A percentile compares a stretch with the other conserved stretches of the same genome.
These are phyloP conservation scores for Anisodus acutangulus DNA, from an alignment of 257 asterid species.

Conservation along the genomic window DNA sequence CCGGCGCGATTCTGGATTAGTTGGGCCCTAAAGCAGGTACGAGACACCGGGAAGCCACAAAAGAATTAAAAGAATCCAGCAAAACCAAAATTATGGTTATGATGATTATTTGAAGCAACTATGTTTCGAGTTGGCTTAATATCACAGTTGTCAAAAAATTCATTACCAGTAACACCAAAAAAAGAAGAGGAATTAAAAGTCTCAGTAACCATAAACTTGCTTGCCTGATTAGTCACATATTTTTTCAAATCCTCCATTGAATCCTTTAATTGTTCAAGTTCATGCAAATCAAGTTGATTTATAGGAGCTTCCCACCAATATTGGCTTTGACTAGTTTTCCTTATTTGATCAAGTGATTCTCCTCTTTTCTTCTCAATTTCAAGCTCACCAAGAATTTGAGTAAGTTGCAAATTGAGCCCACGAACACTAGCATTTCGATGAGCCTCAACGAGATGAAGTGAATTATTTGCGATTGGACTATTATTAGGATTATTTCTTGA, in stretches of 20 bases:
- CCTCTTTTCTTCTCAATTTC: slow-evolving; percentile 65
- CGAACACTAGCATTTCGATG: slow-evolving; percentile 53
- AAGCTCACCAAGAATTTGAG: slow-evolving; percentile 53
- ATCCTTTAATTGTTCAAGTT: slow-evolving; percentile 58
- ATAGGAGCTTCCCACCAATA: slow-evolving; percentile 78
- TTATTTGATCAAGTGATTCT: slow-evolving; percentile 55
- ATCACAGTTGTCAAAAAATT: slow-evolving; percentile 48
- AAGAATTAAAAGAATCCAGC: slow-evolving; percentile 46
- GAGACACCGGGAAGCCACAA: slow-evolving; percentile 20
- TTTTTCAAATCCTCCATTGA: slow-evolving; percentile 70
- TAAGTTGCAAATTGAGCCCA: slow-evolving; percentile 61
- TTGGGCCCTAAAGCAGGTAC: background rate
- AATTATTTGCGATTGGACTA: slow-evolving; percentile 27
- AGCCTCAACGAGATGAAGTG: slow-evolving; percentile 52
- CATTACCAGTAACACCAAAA: slow-evolving; percentile 32
- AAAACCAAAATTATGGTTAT: slow-evolving; percentile 45
- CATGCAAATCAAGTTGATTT: slow-evolving; percentile 47
- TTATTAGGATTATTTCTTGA: slow-evolving; percentile 29
- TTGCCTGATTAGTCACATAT: slow-evolving; percentile 41
- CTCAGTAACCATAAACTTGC: slow-evolving; percentile 39
- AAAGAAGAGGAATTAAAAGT: slow-evolving; percentile 31
- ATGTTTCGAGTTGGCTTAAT: slow-evolving; percentile 45
- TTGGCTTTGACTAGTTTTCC: slow-evolving; percentile 46
- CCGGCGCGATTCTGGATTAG: background rate
- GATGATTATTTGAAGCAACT: slow-evolving; percentile 28